These are phyloP conservation scores for Colletotrichum costaricense DNA, from an alignment of 2,329 filamentous ascomycete species.

Conservation along the genomic window DNA sequence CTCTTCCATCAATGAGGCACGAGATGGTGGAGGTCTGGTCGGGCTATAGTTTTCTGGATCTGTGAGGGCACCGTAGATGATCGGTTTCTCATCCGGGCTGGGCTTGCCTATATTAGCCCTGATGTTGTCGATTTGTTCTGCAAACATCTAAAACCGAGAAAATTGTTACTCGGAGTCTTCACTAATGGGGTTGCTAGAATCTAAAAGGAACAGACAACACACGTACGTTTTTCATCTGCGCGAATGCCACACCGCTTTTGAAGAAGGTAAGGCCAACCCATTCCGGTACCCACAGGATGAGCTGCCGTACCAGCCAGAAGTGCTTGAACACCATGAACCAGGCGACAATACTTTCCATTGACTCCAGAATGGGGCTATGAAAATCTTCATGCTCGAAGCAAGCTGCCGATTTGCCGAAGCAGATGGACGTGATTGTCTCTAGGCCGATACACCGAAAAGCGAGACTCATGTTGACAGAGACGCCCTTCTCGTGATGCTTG, in stretches of 20 bases:
- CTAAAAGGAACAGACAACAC: rapidly evolving
- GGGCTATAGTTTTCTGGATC: background rate
- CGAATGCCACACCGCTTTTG: background rate
- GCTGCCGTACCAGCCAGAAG: background rate
- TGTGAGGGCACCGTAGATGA: too few species aligned
- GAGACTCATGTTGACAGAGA: too few species aligned
- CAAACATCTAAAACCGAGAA: background rate
- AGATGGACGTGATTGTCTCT: too few species aligned
- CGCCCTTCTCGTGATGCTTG: too few species aligned
- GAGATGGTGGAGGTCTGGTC: background rate
- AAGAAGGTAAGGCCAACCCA: background rate
- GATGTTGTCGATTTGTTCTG: background rate
- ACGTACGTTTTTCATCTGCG: background rate
- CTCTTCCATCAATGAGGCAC: background rate
- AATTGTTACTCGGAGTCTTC: background rate
- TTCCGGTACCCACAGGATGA: background rate
- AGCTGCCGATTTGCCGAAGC: too few species aligned
- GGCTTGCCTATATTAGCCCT: too few species aligned
- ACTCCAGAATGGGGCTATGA: too few species aligned
- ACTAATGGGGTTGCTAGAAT: background rate
- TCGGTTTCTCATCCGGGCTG: too few species aligned
- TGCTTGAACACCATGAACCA: background rate
- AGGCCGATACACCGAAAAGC: too few species aligned
- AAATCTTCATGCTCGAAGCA: too few species aligned
- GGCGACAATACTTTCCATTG: background rate